phyloP scores from a whole-genome alignment of 129 eudicot species.

The Saposhnikovia divaricata region DNA sequence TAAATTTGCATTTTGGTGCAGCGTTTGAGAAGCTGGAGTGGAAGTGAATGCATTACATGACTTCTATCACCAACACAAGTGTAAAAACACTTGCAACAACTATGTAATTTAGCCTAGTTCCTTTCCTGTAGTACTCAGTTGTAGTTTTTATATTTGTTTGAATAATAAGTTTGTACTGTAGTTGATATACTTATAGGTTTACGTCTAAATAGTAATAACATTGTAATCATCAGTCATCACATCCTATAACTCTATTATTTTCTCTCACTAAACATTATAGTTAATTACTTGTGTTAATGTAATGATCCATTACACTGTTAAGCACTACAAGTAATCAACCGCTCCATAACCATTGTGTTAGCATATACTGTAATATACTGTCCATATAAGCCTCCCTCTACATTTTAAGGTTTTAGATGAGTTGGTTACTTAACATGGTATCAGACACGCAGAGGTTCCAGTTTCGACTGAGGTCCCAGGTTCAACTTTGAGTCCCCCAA shows the following conservation, averaged over 20 bases:
- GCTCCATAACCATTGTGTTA: too few relatives aligned
- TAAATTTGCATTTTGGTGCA: constrained; percentile 14
- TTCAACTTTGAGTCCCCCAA: too few relatives aligned
- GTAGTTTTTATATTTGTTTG: neutral
- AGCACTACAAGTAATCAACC: neutral
- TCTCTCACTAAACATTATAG: neutral
- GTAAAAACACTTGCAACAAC: neutral
- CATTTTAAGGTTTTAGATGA: too few relatives aligned
- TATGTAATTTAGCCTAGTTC: neutral
- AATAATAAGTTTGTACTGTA: neutral
- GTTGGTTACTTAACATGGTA: too few relatives aligned
- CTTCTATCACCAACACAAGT: neutral
- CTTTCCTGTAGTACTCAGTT: neutral
- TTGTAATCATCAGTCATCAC: neutral
- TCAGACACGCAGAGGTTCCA: too few relatives aligned
- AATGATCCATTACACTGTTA: neutral
- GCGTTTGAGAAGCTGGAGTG: constrained; percentile 8
- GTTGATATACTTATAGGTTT: neutral
- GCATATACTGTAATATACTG: too few relatives aligned
- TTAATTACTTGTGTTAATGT: neutral
- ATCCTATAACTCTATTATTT: neutral
- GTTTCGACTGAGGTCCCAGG: too few relatives aligned
- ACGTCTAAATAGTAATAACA: neutral
- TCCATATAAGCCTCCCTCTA: too few relatives aligned
- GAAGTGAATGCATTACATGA: neutral